phyloP scores from a whole-genome alignment of 768 basidiomycete genomes.

The Leccinellum luteum region DNA sequence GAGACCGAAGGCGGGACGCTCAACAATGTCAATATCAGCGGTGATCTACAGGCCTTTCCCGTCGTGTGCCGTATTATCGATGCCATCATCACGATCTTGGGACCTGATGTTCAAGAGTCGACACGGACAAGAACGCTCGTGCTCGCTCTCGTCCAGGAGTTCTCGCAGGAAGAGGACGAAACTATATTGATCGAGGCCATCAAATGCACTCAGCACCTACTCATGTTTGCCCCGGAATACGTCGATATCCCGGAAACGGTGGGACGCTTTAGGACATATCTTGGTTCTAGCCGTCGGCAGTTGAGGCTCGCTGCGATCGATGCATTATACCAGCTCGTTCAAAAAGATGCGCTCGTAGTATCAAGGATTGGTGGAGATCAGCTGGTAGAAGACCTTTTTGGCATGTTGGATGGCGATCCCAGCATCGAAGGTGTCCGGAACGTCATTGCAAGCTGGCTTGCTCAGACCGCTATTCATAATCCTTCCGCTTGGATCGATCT shows the following conservation, averaged over 20 bases:
- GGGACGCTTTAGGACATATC: constrained; percentile 69
- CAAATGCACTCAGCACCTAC: constrained; percentile 92
- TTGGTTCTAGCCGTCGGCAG: constrained; percentile 77
- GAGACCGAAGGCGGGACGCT: constrained; percentile 90
- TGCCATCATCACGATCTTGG: constrained; percentile 88
- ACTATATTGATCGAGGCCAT: constrained; percentile 90
- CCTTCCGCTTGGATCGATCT: constrained; percentile 98
- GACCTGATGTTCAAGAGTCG: constrained; percentile 93
- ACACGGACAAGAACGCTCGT: constrained; percentile 74
- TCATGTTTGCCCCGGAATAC: constrained; percentile 91
- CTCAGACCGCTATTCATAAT: constrained; percentile 89
- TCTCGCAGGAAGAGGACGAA: constrained; percentile 83
- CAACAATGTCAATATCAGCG: constrained; percentile 78
- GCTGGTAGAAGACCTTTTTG: constrained; percentile 92
- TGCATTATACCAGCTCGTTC: constrained; percentile 94
- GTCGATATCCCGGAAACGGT: constrained; percentile 82
- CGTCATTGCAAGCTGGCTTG: constrained; percentile 91
- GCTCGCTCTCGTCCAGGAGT: constrained; percentile 81
- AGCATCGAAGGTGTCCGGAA: constrained; percentile 91
- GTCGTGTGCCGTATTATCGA: constrained; percentile 90
- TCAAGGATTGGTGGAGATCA: constrained; percentile 92
- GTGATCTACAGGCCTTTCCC: constrained; percentile 90
- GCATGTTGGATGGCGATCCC: constrained; percentile 92
- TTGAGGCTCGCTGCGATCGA: constrained; percentile 94
- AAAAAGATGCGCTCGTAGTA: constrained; percentile 88